phyloP scores from a whole-genome alignment of 345 rosid species.

The Sonneratia alba region DNA sequence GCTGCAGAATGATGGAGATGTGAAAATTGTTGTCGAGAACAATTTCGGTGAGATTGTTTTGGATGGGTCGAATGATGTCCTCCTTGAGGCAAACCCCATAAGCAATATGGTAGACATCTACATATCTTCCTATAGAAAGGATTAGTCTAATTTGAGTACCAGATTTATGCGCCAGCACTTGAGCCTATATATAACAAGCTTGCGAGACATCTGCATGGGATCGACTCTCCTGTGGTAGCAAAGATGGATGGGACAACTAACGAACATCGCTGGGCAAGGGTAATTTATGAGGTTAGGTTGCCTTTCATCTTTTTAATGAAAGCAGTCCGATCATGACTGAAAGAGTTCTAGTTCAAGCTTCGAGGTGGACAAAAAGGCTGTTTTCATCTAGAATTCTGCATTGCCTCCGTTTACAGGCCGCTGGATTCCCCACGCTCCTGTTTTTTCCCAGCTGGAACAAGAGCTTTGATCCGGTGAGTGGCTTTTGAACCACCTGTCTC shows the following conservation, averaged over 20 bases:
- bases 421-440: conserved; percentile 91
- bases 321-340: conserved; percentile 35
- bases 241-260: conserved; percentile 99
- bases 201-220: conserved; percentile 68
- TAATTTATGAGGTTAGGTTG: conserved; percentile 25
- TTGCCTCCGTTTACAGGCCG: conserved; percentile 42
- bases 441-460: conserved; percentile 97
- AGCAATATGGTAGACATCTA: neutral
- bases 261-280: conserved; percentile 31
- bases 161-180: conserved; percentile 91
- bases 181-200: conserved; percentile 92
- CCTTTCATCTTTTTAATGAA: no score
- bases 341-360: no score
- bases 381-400: neutral
- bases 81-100: conserved; percentile 63
- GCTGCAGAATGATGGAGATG: conserved; percentile 84
- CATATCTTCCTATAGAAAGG: conserved; percentile 2
- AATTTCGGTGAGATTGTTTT: conserved; percentile 86
- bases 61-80: conserved; percentile 93
- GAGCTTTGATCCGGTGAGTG: conserved; percentile 57
- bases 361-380: no score
- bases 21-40: conserved; percentile 87
- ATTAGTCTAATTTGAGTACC: conserved; percentile 12
- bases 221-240: conserved; percentile 79
- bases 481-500: no score